phyloP scores from a whole-genome alignment of 73 alveolate species.

The Vitrella brassicaformis region DNA sequence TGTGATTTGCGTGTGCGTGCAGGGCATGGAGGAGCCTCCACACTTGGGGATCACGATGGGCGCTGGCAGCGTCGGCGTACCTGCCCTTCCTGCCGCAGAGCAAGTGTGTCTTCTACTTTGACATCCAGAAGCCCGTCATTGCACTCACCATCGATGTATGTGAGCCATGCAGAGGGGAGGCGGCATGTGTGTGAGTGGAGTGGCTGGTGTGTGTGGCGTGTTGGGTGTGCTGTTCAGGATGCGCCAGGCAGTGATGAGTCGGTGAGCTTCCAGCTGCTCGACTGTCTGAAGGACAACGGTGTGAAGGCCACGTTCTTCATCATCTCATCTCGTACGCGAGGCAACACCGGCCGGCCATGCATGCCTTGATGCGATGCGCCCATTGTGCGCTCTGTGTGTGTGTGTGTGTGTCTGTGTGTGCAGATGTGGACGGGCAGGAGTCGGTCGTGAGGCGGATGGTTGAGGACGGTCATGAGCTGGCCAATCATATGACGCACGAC shows the following conservation, averaged over 20 bases:
- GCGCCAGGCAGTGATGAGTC: neutral
- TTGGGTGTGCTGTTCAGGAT: no score
- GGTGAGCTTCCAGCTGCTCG: neutral
- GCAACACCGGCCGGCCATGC: no score
- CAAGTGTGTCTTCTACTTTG: neutral
- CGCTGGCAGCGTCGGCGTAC: neutral
- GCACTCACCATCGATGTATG: neutral
- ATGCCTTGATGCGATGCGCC: no score
- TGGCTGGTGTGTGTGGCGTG: no score
- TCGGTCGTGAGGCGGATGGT: neutral
- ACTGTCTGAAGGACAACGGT: neutral
- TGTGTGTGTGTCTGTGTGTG: no score
- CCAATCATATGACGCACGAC: neutral
- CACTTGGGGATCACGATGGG: neutral
- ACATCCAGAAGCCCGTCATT: neutral
- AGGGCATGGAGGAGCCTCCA: neutral
- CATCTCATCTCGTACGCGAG: neutral
- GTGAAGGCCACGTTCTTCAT: neutral
- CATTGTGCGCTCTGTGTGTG: no score
- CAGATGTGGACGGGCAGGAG: neutral
- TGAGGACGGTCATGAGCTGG: neutral
- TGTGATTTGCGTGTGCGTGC: no score
- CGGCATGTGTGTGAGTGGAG: no score
- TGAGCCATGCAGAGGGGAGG: no score
- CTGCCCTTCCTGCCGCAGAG: neutral